Evolutionary conservation across 169 alveolate genomes (phyloP), one percentile per base, ranked within the genome.

Genomic region (Plasmodium billcollinsi): DNA sequence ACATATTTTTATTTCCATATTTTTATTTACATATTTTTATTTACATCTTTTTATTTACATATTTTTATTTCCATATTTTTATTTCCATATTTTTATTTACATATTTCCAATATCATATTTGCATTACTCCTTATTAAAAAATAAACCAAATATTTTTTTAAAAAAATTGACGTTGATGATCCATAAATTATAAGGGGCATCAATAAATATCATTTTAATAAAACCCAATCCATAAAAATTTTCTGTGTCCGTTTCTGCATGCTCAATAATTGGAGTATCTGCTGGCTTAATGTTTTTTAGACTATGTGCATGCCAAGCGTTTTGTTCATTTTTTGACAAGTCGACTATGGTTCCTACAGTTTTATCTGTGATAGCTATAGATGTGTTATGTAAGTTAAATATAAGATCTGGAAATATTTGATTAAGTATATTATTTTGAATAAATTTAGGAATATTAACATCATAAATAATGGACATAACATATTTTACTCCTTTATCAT

Each of bases 371-470:
- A 58, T 14, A 3, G 18, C 20, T 63, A 39, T 59, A 6, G 88
- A 74, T 6, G 54, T 9, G 0, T 43, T 7, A 33, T 75, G 45
- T 62, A 75, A 47, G 49, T 47, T 49, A 14, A 43, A 61, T 8
- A 75, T 43, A 33, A 75, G 74, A 12, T 33, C n/a, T 11, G 88
- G 88, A 29, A 75, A 75, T 33, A 75, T 43, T 29, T 75, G 88
- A 62, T 29, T 45, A 18, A 75, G 52, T 20, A 75, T 62, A 18
- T 63, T 75, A 75, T 75, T 75, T 3, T 67, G 58, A 5, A 75
- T n/a, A 75, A 75, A 62, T 67, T 21, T 24, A 20, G 74, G 74
- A 3, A 75, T 75, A n/a, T 45, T 75, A 15, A 62, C 88, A 75
- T 75, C 74, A 18, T 75, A 75, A 52, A 43, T 43, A 62, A 75